Conservation (phyloP, 2,329 filamentous ascomycete genomes). For the Clonostachys sp. region DNA sequence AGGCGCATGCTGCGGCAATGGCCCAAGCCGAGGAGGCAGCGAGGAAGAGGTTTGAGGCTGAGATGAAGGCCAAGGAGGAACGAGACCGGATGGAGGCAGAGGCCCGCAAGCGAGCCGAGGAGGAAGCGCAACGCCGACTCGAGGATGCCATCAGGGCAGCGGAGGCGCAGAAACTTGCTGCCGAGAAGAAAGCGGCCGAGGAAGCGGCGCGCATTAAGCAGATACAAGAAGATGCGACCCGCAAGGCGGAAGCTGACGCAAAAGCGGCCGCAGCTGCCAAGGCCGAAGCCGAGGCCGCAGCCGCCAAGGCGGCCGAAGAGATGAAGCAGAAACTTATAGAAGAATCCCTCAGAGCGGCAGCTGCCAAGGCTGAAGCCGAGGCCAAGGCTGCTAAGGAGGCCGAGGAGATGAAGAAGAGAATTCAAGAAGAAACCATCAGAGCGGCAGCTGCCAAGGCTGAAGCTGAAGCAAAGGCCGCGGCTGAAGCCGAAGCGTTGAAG, state of each 20-base stretch:
- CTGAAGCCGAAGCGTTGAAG: constrained; percentile 35
- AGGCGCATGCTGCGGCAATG: constrained; percentile 24
- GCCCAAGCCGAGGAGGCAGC: constrained; percentile 28
- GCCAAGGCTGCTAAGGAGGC: constrained; percentile 32
- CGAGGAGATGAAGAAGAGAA: constrained; percentile 35
- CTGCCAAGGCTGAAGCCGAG: constrained; percentile 23
- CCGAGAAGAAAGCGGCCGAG: constrained; percentile 33
- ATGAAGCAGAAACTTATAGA: background rate
- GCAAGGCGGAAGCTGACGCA: constrained; percentile 25
- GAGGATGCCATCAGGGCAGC: constrained; percentile 35
- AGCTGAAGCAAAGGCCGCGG: constrained; percentile 32
- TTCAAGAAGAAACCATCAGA: constrained; percentile 20
- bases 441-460: constrained; percentile 7
- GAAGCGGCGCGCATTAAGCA: constrained; percentile 32
- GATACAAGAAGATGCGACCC: constrained; percentile 30
- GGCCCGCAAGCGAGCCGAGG: constrained; percentile 31
- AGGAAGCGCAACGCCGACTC: constrained; percentile 30
- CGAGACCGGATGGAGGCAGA: constrained; percentile 32
- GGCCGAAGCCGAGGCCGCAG: constrained; percentile 25
- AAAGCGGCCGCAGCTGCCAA: constrained; percentile 10
- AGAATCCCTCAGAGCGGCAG: constrained; percentile 8
- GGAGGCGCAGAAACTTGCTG: constrained; percentile 33
- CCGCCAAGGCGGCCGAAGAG: constrained; percentile 26
- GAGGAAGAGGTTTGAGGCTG: constrained; percentile 29
- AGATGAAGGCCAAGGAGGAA: constrained; percentile 37